Evolutionary conservation across 257 asterid species (phyloP).

Genomic region (Solanum pinnatisectum): DNA sequence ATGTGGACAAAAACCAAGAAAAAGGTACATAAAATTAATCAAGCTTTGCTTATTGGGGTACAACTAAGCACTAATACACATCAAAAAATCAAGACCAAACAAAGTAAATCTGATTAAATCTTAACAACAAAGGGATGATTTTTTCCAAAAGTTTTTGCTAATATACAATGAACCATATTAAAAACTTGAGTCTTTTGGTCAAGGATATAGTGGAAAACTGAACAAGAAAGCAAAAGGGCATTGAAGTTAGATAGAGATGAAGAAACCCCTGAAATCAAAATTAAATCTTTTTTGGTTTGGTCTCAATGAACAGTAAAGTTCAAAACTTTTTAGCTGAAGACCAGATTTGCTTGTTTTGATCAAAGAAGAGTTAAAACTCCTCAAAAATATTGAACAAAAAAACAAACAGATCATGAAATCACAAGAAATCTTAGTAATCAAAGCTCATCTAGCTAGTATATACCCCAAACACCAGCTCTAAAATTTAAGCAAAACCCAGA

Average conservation of each 20-base stretch:
- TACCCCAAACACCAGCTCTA: background rate
- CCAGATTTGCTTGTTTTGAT: conserved; percentile 28
- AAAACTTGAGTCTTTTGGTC: background rate
- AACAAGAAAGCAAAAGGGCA: background rate
- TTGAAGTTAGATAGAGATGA: conserved; percentile 3
- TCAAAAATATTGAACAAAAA: background rate
- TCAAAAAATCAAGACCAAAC: conserved; percentile 19
- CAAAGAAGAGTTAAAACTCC: conserved; percentile 2
- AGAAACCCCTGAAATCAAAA: conserved; percentile 22
- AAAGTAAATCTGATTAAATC: conserved; percentile 5
- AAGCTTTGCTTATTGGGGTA: conserved; percentile 33
- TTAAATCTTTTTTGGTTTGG: conserved; percentile 16
- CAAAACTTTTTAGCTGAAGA: background rate
- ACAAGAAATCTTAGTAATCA: conserved; percentile 15
- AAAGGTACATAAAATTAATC: conserved; percentile 20
- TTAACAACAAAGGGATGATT: background rate
- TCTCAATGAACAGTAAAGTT: conserved; percentile 34
- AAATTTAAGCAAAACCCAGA: background rate
- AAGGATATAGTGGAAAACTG: background rate
- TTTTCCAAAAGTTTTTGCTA: background rate
- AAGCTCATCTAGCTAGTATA: background rate
- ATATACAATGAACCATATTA: background rate
- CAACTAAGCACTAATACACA: conserved; percentile 25
- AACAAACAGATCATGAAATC: conserved; percentile 41
- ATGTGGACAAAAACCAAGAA: conserved; percentile 48